Percentiles rank a stretch among this genome's conserved stretches.
Conservation (phyloP, 108 stramenopile species). For the Nitzschia putrida region DNA sequence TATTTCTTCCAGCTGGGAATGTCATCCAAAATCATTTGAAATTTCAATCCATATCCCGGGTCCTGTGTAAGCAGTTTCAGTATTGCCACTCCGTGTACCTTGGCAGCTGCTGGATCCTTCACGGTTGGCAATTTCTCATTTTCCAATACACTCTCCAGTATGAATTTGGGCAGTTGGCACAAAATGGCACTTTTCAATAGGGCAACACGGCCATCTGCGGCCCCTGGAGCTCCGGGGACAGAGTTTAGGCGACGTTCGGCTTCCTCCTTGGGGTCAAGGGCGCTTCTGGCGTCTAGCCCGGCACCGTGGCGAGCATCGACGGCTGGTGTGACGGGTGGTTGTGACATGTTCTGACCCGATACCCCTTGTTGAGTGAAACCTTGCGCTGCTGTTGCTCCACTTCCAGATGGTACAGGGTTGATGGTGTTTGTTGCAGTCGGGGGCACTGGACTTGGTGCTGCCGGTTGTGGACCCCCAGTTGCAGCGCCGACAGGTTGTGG, state of each 20-base stretch:
- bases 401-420: constrained; percentile 4
- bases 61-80: constrained; percentile 64
- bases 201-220: constrained; percentile 52
- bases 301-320: constrained; percentile 21
- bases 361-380: too few species aligned
- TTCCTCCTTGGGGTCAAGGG: constrained; percentile 44
- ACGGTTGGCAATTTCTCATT: constrained; percentile 40
- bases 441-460: too few species aligned
- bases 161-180: constrained; percentile 48
- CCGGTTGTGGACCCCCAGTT: too few species aligned
- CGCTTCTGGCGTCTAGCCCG: constrained; percentile 59
- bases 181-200: constrained; percentile 49
- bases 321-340: not conserved
- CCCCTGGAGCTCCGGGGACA: constrained; percentile 47
- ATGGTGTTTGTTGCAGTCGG: not conserved
- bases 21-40: constrained; percentile 44
- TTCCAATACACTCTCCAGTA: constrained; percentile 55
- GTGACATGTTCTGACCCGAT: not conserved
- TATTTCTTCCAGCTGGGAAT: constrained; percentile 66
- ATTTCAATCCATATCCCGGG: constrained; percentile 68
- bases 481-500: too few species aligned
- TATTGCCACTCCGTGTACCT: constrained; percentile 64
- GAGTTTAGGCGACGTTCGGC: constrained; percentile 46
- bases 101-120: constrained; percentile 55
- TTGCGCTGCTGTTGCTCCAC: not conserved